Percentiles rank a stretch among this genome's conserved stretches.
phyloP scores from a whole-genome alignment of 805 yeast species.

The Cyberlindnera bimundalis region DNA sequence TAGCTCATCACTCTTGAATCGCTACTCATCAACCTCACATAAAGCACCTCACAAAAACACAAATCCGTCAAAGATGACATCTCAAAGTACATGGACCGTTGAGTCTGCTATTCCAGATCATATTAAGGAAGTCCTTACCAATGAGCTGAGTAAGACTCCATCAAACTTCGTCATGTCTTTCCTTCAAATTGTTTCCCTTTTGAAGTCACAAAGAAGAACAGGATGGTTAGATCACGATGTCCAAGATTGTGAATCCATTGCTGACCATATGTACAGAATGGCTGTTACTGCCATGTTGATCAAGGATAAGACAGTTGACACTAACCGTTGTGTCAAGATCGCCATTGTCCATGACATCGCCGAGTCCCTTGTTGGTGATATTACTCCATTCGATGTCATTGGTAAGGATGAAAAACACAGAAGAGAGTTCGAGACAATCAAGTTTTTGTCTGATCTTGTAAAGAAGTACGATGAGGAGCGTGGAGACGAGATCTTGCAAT shows the following conservation, averaged over 20 bases:
- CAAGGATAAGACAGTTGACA: conserved; percentile 47
- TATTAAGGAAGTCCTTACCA: conserved; percentile 35
- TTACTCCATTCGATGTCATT: conserved; percentile 76
- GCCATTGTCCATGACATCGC: conserved; percentile 94
- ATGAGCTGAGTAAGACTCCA: conserved; percentile 18
- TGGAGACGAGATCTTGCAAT: conserved; percentile 59
- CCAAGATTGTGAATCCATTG: conserved; percentile 53
- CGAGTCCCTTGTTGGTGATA: conserved; percentile 91
- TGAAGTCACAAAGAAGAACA: conserved; percentile 81
- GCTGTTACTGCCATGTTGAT: conserved; percentile 73
- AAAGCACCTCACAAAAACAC: neutral
- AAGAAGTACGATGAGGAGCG: conserved; percentile 60
- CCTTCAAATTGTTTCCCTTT: conserved; percentile 61
- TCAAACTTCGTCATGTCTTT: conserved; percentile 53
- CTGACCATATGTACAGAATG: conserved; percentile 98
- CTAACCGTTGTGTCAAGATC: conserved; percentile 72
- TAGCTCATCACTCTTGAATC: conserved; percentile 1
- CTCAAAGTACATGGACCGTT: conserved; percentile 45
- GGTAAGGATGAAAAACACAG: conserved; percentile 79
- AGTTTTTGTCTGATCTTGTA: conserved; percentile 58
- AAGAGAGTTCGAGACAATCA: conserved; percentile 71
- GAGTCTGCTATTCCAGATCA: conserved; percentile 49
- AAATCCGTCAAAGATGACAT: conserved; percentile 10
- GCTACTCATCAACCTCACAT: neutral
- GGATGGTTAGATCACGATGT: conserved; percentile 82